Evolutionary conservation across 2,329 filamentous ascomycete genomes (phyloP).

Genomic region (Neopestalotiopsis rosae): DNA sequence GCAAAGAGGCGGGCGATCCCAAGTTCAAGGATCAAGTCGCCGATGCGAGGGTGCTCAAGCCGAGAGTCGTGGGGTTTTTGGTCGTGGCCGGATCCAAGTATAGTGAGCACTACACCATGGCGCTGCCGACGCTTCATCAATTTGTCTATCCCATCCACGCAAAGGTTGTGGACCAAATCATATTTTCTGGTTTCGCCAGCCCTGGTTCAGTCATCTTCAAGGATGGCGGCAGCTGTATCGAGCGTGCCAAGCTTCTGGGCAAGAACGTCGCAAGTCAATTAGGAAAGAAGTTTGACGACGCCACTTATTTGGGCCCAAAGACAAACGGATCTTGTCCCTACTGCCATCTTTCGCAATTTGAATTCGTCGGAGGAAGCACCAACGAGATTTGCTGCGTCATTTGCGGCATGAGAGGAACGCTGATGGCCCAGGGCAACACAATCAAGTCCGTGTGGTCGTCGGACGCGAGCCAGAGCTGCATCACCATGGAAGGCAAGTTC

Average conservation of each 20-base stretch:
- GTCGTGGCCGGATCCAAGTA: conserved; percentile 6
- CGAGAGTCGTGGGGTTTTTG: conserved; percentile 13
- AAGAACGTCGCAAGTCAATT: conserved; percentile 13
- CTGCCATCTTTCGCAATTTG: conserved; percentile 14
- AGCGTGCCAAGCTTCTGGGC: conserved; percentile 11
- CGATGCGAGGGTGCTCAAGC: conserved; percentile 10
- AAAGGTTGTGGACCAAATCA: conserved; percentile 14
- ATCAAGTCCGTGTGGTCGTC: background rate
- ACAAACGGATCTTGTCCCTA: conserved; percentile 4
- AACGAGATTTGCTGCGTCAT: conserved; percentile 5
- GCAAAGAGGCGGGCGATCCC: conserved; percentile 13
- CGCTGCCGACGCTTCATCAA: conserved; percentile 14
- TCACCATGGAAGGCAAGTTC: conserved; percentile 14
- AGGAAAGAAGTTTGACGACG: conserved; percentile 9
- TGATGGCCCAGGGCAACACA: background rate
- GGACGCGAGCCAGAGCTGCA: conserved; percentile 6
- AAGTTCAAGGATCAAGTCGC: conserved; percentile 14
- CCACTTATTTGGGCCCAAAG: conserved; percentile 7
- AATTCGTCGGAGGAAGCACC: conserved; percentile 4
- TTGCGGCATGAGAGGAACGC: background rate
- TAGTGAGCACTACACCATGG: conserved; percentile 14
- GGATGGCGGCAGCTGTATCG: background rate
- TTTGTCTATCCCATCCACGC: conserved; percentile 14
- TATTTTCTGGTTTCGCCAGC: conserved; percentile 6
- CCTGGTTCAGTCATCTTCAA: conserved; percentile 15